phyloP scores from a whole-genome alignment of 2,329 filamentous ascomycete species.

The Chaetomium globosum region DNA sequence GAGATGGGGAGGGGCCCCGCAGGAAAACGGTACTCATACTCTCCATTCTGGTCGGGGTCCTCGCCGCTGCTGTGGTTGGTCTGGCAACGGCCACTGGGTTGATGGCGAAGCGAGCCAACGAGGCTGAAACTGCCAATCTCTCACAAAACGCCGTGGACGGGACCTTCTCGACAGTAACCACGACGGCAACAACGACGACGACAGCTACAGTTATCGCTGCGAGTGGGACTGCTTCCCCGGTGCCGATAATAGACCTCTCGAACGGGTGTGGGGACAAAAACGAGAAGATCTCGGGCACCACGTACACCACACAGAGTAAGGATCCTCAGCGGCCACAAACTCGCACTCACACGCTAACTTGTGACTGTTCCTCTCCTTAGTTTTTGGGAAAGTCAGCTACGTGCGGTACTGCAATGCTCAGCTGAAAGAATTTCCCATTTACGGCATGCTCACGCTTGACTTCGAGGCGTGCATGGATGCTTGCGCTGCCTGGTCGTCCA shows the following conservation, averaged over 20 bases:
- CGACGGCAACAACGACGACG: background rate
- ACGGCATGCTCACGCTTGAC: conserved; percentile 2
- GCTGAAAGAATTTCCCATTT: background rate
- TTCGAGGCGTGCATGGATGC: conserved; percentile 4
- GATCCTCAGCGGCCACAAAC: background rate
- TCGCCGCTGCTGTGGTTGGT: background rate
- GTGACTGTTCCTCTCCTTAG: background rate
- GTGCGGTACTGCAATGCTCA: background rate
- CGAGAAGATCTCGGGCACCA: conserved; percentile 1
- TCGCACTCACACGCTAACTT: background rate
- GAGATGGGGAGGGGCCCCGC: background rate
- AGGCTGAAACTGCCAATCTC: background rate
- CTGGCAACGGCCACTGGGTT: background rate
- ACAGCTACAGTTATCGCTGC: background rate
- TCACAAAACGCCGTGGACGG: background rate
- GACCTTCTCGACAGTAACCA: background rate
- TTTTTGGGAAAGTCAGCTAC: background rate
- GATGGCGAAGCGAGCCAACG: background rate
- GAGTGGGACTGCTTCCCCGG: background rate
- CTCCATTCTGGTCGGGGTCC: background rate
- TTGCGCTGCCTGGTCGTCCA: background rate
- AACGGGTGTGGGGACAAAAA: background rate
- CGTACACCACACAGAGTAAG: conserved; percentile 8
- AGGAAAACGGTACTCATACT: background rate
- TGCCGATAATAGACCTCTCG: background rate